Conservation (phyloP, 2,329 filamentous ascomycete genomes). For the Sclerotinia subarctica region DNA sequence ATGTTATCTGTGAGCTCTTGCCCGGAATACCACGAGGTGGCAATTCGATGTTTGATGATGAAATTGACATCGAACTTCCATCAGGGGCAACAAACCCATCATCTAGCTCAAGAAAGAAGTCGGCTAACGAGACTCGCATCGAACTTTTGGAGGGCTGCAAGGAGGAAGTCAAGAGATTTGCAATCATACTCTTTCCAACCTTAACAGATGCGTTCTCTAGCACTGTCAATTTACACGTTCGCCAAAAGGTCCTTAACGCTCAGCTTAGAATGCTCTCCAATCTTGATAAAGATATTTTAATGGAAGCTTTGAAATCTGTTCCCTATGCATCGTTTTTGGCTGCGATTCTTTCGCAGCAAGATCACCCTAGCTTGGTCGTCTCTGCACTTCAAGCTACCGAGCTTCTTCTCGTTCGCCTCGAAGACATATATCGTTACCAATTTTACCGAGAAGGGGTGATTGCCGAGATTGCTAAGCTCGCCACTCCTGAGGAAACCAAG, state of each 20-base stretch:
- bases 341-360: constrained; percentile 91
- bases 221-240: constrained; percentile 90
- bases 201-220: constrained; percentile 96
- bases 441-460: constrained; percentile 97
- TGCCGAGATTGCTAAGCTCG: constrained; percentile 80
- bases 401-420: constrained; percentile 77
- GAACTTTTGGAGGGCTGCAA: constrained; percentile 80
- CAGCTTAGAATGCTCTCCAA: constrained; percentile 98
- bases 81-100: constrained; percentile 45
- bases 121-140: constrained; percentile 75
- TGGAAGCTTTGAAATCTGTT: constrained; percentile 81
- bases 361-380: constrained; percentile 83
- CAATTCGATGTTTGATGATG: constrained; percentile 45
- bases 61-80: constrained; percentile 43
- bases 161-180: constrained; percentile 83
- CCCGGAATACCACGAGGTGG: constrained; percentile 64
- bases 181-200: constrained; percentile 88
- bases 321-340: constrained; percentile 95
- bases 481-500: constrained; percentile 42
- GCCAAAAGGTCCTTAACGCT: constrained; percentile 92
- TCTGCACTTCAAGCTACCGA: constrained; percentile 87
- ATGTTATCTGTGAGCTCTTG: constrained; percentile 93
- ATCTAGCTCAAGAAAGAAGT: constrained; percentile 48
- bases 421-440: constrained; percentile 88
- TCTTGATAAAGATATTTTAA: constrained; percentile 77